Conservation (phyloP, 306 rosid genomes). For the Prunus padus region DNA sequence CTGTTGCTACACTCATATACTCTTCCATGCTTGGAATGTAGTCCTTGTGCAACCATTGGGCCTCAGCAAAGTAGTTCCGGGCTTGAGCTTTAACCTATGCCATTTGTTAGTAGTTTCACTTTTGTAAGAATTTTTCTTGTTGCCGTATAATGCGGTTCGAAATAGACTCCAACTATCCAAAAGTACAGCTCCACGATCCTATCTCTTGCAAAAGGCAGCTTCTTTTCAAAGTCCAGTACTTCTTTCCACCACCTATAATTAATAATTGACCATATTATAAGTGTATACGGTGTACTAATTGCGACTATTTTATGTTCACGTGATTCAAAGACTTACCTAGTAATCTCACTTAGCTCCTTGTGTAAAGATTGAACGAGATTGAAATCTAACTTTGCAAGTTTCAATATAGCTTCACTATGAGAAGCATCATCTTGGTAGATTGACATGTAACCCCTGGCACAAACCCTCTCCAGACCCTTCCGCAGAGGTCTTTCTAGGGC, state of each 20-base stretch:
- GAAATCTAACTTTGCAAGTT: slow-evolving; percentile 31
- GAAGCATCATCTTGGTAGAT: slow-evolving; percentile 26
- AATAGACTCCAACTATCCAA: slow-evolving; percentile 11
- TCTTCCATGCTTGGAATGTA: slow-evolving; percentile 33
- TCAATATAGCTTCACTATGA: slow-evolving; percentile 26
- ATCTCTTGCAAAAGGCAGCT: slow-evolving; percentile 28
- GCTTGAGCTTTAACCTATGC: slow-evolving; percentile 15
- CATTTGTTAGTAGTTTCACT: neutral
- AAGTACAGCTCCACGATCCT: slow-evolving; percentile 42
- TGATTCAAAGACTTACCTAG: slow-evolving; percentile 1
- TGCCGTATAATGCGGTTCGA: too few species aligned
- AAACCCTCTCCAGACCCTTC: slow-evolving; percentile 14
- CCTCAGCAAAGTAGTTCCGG: slow-evolving; percentile 28
- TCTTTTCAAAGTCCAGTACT: slow-evolving; percentile 22
- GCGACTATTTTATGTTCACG: too few species aligned
- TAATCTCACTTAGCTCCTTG: slow-evolving; percentile 21
- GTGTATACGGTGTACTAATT: too few species aligned
- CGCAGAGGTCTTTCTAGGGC: neutral
- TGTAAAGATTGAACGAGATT: slow-evolving; percentile 26
- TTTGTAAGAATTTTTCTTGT: slow-evolving; percentile 1
- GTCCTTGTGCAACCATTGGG: slow-evolving; percentile 31
- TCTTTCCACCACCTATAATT: slow-evolving; percentile 44
- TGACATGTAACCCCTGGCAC: slow-evolving; percentile 1
- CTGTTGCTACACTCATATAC: slow-evolving; percentile 12
- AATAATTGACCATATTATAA: too few species aligned